These are phyloP conservation scores for Diatrype stigma DNA, from an alignment of 2,329 filamentous ascomycete genomes.

Conservation along the genomic window DNA sequence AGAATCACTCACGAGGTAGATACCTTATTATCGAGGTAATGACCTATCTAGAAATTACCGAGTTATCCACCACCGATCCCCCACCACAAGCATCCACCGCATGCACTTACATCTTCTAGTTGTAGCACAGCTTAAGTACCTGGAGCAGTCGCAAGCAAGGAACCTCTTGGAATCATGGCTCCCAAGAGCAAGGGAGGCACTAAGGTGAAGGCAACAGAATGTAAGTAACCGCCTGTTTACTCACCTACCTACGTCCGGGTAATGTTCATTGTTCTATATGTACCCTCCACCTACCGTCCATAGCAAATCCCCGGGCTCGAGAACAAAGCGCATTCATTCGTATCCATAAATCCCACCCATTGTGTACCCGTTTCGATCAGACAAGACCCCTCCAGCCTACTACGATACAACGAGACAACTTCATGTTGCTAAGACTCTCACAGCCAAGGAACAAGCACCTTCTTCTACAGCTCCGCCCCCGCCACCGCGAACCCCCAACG, in stretches of 20 bases:
- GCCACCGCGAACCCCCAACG: constrained; percentile 41
- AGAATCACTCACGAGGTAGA: too few relatives aligned
- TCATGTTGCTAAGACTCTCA: background rate
- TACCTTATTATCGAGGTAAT: too few relatives aligned
- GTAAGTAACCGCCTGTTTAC: constrained; percentile 17
- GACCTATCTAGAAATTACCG: too few relatives aligned
- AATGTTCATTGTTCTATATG: too few relatives aligned
- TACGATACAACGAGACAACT: too few relatives aligned
- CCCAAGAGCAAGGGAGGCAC: constrained; percentile 26
- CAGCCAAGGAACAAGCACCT: constrained; percentile 16
- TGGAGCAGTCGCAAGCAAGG: constrained; percentile 9
- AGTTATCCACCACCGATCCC: background rate
- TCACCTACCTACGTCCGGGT: background rate
- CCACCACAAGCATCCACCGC: background rate
- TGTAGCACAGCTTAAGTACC: constrained; percentile 1
- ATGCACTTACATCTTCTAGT: background rate
- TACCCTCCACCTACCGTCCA: too few relatives aligned
- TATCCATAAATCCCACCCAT: too few relatives aligned
- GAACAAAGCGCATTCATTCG: background rate
- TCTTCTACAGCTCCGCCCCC: constrained; percentile 25
- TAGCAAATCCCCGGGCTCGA: background rate
- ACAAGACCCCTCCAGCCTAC: too few relatives aligned
- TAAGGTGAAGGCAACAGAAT: constrained; percentile 23
- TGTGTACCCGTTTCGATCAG: too few relatives aligned
- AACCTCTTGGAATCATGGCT: constrained; percentile 20